These are phyloP conservation scores for Xylaria scruposa DNA, from an alignment of 495 filamentous ascomycete species.

Conservation along the genomic window DNA sequence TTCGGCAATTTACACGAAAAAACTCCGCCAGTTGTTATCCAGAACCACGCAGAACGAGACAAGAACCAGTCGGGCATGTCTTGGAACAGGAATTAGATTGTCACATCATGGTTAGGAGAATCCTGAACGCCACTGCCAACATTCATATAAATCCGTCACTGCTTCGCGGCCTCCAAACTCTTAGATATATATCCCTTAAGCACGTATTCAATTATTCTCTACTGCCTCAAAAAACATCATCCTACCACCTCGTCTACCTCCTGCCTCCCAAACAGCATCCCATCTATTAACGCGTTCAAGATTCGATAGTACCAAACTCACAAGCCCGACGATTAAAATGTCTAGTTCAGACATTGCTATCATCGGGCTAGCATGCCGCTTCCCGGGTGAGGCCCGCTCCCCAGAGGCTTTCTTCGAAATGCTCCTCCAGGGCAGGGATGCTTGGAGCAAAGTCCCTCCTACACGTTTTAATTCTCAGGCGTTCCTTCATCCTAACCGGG, in stretches of 20 bases:
- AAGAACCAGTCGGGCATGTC: not conserved
- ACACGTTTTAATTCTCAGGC: slow-evolving; percentile 66
- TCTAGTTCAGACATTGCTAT: slow-evolving; percentile 43
- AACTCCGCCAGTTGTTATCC: not conserved
- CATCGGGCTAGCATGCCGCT: slow-evolving; percentile 56
- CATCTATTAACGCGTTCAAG: slow-evolving; percentile 2
- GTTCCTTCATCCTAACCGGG: slow-evolving; percentile 60
- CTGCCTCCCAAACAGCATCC: slow-evolving; percentile 5
- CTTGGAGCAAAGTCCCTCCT: slow-evolving; percentile 54
- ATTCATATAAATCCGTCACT: not conserved
- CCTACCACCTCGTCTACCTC: slow-evolving; percentile 7
- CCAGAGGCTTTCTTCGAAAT: slow-evolving; percentile 59
- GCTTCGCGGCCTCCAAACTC: not conserved
- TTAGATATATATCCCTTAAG: not conserved
- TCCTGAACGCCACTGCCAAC: not conserved
- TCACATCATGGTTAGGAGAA: not conserved
- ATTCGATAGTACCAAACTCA: slow-evolving; percentile 6
- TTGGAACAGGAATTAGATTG: not conserved
- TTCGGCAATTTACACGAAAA: too few species aligned
- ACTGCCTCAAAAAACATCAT: not conserved
- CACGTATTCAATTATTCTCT: not conserved
- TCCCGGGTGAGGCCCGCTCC: slow-evolving; percentile 53
- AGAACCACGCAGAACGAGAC: not conserved
- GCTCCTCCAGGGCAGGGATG: slow-evolving; percentile 43
- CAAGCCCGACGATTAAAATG: slow-evolving; percentile 3